Base-by-base conservation (phyloP, 106 monocot species). In the Hemerocallis citrina region DNA sequence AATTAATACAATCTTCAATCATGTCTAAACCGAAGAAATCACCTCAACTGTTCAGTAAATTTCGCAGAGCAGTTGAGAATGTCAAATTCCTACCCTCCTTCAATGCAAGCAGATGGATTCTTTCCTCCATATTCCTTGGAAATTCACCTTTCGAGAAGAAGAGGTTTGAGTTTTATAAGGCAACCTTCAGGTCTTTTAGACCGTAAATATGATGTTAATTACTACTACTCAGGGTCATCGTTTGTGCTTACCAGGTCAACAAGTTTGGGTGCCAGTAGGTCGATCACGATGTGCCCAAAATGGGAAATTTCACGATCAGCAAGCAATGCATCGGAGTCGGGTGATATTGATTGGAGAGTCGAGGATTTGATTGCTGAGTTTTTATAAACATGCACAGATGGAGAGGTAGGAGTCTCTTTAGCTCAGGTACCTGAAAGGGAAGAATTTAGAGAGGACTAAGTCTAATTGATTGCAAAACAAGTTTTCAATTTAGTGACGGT, bases 381-480 rank as follows among this genome's bases (percentile, higher is more conserved):
- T 87, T 68, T 62, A 75, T 39, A n/a, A 31, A 21, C 78, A 82
- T 37, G 50, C 82, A 14, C 50, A 30, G 66, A 66, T 64, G 72
- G 86, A 87, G 66, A 52, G 69, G 27, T 73, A 80, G 76, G 57
- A 80, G 28, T 86, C 81, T 4, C 61, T 87, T 1, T 41, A 79
- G 61, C 70, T 86, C 14, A 54, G 78, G 24, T 86, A 82, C 45
- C 35, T 36, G 6, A 44, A 24, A 36, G 66, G 68, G 68, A 6
- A n/a, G n/a, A n/a, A n/a, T n/a, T n/a, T n/a, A n/a, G n/a, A n/a
- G n/a, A n/a, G n/a, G n/a, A n/a, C n/a, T n/a, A n/a, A n/a, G n/a
- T n/a, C n/a, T n/a, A n/a, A n/a, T n/a, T n/a, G n/a, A n/a, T n/a
- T n/a, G n/a, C n/a, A n/a, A n/a, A n/a, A n/a, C n/a, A n/a, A n/a